Percentiles rank a stretch among this genome's conserved stretches.
Evolutionary conservation across 345 rosid species (phyloP).

Genomic region (Raphanus sativus): DNA sequence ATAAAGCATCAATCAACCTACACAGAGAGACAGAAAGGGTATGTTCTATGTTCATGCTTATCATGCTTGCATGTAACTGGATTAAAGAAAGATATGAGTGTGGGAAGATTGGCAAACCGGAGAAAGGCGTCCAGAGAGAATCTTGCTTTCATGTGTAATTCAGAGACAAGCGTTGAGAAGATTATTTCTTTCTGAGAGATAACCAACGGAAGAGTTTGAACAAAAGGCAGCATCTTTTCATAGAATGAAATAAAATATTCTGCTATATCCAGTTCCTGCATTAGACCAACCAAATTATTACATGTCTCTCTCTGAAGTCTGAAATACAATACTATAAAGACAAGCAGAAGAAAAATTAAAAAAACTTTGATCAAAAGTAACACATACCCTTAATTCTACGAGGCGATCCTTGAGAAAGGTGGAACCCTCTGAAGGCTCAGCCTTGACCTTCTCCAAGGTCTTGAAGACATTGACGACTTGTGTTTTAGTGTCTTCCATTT

Average conservation of each 20-base stretch:
- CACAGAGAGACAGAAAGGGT: not conserved
- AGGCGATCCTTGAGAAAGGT: conserved; percentile 70
- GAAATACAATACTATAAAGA: not conserved
- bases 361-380: not conserved
- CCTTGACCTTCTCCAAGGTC: conserved; percentile 57
- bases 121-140: conserved; percentile 81
- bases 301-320: not conserved
- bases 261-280: conserved; percentile 79
- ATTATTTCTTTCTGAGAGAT: conserved; percentile 60
- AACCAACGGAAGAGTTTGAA: conserved; percentile 63
- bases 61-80: not conserved
- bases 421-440: conserved; percentile 74
- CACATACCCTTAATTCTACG: conserved; percentile 70
- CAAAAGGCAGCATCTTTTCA: conserved; percentile 65
- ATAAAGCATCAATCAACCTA: conserved; percentile 73
- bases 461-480: conserved; percentile 49
- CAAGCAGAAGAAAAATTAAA: not conserved
- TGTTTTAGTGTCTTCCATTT: conserved; percentile 54
- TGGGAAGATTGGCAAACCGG: conserved; percentile 41
- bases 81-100: not conserved
- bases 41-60: not conserved
- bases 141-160: conserved; percentile 69
- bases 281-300: conserved; percentile 3
- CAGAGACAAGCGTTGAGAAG: conserved; percentile 56
- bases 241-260: conserved; percentile 72